phyloP scores from a whole-genome alignment of 441 rosid species.

The Aquilaria agallochum region DNA sequence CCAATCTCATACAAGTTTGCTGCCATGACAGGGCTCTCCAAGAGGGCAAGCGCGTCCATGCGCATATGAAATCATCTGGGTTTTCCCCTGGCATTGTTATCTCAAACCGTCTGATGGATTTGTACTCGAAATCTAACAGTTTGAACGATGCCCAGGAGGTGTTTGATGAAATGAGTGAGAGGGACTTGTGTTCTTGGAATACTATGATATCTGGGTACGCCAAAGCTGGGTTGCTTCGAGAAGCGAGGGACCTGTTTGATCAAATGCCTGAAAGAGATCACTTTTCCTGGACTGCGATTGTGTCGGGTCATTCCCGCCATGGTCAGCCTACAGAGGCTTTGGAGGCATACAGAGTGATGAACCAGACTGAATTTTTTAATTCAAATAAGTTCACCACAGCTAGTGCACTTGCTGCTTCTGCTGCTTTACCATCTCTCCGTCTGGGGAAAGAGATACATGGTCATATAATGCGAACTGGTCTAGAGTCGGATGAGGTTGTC shows the following conservation, averaged over 20 bases:
- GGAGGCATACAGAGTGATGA: slow-evolving; percentile 39
- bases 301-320: slow-evolving; percentile 44
- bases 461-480: slow-evolving; percentile 41
- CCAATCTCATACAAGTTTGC: slow-evolving; percentile 44
- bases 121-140: slow-evolving; percentile 53
- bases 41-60: slow-evolving; percentile 42
- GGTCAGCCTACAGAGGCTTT: slow-evolving; percentile 35
- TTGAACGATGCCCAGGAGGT: slow-evolving; percentile 37
- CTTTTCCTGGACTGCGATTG: slow-evolving; percentile 60
- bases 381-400: slow-evolving; percentile 50
- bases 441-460: slow-evolving; percentile 67
- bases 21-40: slow-evolving; percentile 34
- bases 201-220: slow-evolving; percentile 40
- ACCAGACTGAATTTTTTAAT: slow-evolving; percentile 14
- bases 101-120: slow-evolving; percentile 46
- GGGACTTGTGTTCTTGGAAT: slow-evolving; percentile 58
- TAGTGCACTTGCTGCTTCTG: slow-evolving; percentile 51
- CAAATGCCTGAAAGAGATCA: slow-evolving; percentile 53
- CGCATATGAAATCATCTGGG: slow-evolving; percentile 41
- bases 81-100: slow-evolving; percentile 52
- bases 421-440: slow-evolving; percentile 37
- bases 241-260: slow-evolving; percentile 47
- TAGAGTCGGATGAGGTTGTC: slow-evolving; percentile 63
- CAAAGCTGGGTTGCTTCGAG: slow-evolving; percentile 28
- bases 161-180: slow-evolving; percentile 38